phyloP scores from a whole-genome alignment of 768 basidiomycete species.

The Rhodotorula toruloides region DNA sequence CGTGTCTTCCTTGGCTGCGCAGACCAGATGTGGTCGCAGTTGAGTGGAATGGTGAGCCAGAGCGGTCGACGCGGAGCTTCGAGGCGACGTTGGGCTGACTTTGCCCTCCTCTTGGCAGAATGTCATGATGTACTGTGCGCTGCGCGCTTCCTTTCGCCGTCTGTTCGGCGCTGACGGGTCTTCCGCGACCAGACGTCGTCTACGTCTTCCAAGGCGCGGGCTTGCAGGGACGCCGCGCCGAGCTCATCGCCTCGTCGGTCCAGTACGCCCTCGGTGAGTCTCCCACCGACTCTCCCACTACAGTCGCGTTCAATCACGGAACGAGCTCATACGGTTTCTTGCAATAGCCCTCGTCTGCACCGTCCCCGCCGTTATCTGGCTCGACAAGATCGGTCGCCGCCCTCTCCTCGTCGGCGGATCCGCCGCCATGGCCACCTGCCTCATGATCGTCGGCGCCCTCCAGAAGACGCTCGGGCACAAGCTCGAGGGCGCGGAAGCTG shows the following conservation, averaged over 20 bases:
- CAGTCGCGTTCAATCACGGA: no score
- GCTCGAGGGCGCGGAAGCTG: background rate
- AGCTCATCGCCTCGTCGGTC: slow-evolving; percentile 69
- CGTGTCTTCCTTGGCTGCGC: slow-evolving; percentile 65
- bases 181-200: slow-evolving; percentile 50
- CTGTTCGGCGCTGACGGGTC: background rate
- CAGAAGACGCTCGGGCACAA: slow-evolving; percentile 59
- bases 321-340: no score
- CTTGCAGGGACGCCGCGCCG: slow-evolving; percentile 63
- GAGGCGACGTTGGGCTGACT: no score
- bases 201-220: slow-evolving; percentile 75
- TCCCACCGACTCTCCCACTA: no score
- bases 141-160: background rate
- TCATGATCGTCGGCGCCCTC: slow-evolving; percentile 70
- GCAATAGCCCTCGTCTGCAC: slow-evolving; percentile 26
- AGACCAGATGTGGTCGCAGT: slow-evolving; percentile 72
- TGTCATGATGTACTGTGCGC: background rate
- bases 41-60: no score
- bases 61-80: no score
- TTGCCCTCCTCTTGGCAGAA: background rate
- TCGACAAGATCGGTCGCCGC: slow-evolving; percentile 73
- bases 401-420: slow-evolving; percentile 54
- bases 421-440: slow-evolving; percentile 61
- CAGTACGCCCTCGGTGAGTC: slow-evolving; percentile 51
- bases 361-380: slow-evolving; percentile 55